These are phyloP conservation scores for Pezicula neosporulosa DNA, from an alignment of 2,329 filamentous ascomycete species.

Conservation along the genomic window DNA sequence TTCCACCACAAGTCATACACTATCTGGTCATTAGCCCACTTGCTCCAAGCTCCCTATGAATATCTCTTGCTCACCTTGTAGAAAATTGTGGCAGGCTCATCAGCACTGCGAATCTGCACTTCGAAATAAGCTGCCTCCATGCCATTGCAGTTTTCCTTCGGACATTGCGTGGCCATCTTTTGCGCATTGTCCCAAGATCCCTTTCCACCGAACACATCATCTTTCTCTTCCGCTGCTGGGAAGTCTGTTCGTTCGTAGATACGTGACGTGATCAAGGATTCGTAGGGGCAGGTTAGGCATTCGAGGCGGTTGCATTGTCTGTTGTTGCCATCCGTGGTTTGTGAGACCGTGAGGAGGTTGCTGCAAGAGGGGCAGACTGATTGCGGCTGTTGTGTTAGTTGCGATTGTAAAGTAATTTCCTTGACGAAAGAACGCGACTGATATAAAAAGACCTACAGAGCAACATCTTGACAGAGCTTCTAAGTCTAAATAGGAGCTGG, in stretches of 20 bases:
- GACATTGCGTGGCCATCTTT: slow-evolving; percentile 79
- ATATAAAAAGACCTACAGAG: slow-evolving; percentile 50
- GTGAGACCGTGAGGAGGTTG: slow-evolving; percentile 76
- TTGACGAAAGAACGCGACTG: neutral
- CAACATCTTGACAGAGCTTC: slow-evolving; percentile 45
- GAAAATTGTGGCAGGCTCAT: slow-evolving; percentile 98
- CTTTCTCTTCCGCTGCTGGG: slow-evolving; percentile 74
- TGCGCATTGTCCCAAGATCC: slow-evolving; percentile 90
- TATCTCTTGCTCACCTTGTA: slow-evolving; percentile 62
- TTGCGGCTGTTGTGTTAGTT: slow-evolving; percentile 15
- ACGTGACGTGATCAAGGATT: slow-evolving; percentile 75
- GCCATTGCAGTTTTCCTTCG: slow-evolving; percentile 75
- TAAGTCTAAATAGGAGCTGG: neutral
- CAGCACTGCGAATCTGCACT: slow-evolving; percentile 94
- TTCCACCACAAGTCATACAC: slow-evolving; percentile 64
- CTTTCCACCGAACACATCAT: slow-evolving; percentile 85
- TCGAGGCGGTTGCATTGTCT: slow-evolving; percentile 71
- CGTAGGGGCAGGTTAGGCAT: slow-evolving; percentile 93
- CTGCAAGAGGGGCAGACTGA: slow-evolving; percentile 79
- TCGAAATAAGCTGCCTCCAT: slow-evolving; percentile 90
- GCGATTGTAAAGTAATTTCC: neutral
- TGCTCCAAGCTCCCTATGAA: slow-evolving; percentile 13
- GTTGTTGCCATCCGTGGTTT: slow-evolving; percentile 28
- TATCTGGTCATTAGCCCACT: slow-evolving; percentile 24
- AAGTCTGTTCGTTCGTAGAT: slow-evolving; percentile 77